Base-by-base conservation (phyloP, 1,284 basidiomycete species). In the Trichosporon coremiiforme region DNA sequence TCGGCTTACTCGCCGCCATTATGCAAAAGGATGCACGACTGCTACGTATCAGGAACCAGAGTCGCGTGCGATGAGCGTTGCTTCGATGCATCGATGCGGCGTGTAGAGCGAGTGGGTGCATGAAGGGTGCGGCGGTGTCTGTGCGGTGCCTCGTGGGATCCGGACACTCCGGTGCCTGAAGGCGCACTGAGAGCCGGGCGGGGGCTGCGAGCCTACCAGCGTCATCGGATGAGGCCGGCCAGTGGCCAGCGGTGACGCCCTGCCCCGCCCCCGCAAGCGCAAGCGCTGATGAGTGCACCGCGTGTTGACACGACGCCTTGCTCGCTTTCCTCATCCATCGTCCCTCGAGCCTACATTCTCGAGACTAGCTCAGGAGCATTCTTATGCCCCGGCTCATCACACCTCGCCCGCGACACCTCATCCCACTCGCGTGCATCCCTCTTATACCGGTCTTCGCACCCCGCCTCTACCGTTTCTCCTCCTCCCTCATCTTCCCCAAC, bases 401-500 rank as follows among this genome's bases (percentile, higher is more conserved):
- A 1, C 29, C 15, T 9, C 36, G 29, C 35, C 31, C 36, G 20
- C 36, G 22, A 29, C 36, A 41, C 22, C 38, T 64, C 2, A n/a
- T 64, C 20, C 36, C 63, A 12, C 20, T 41, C 36, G 63, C 63
- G 2, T 41, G 63, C 22, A 25, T 64, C 25, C 63, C 38, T 9
- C 20, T 64, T 22, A 15, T 25, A 33, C 63, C 36, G 9, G 6
- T 62, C 31, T 33, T 62, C 15, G 57, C 31, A 1, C 36, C 63
- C 9, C 36, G 38, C 25, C 36, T 41, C n/a, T n/a, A 64, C 13
- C 63, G 38, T 10, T 22, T 45, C 22, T 64, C 63, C 4, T 45
- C 36, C 9, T 41, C 63, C 10, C 38, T 64, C 22, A 20, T 64
- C 36, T 45, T 64, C 63, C 36, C 63, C 63, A 64, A 22, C 63